phyloP scores from a whole-genome alignment of 805 yeast genomes.

The Hanseniaspora mollemarum region DNA sequence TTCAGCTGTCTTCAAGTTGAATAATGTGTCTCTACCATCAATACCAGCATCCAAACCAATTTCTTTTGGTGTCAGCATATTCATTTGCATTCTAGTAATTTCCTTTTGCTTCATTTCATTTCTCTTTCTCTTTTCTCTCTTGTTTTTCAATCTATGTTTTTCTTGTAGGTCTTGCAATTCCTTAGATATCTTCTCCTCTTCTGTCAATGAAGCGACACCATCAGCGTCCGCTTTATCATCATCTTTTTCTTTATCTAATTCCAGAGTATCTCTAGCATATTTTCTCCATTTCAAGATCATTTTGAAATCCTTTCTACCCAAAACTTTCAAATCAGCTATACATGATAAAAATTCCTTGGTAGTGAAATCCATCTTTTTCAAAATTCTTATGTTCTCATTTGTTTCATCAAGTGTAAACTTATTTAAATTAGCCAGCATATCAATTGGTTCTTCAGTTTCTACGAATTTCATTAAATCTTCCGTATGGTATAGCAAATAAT shows the following conservation, averaged over 20 bases:
- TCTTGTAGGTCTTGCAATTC: conserved; percentile 67
- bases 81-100: conserved; percentile 84
- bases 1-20: conserved; percentile 75
- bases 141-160: conserved; percentile 54
- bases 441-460: conserved; percentile 70
- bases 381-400: conserved; percentile 59
- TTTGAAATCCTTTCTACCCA: conserved; percentile 90
- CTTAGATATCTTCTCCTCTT: conserved; percentile 79
- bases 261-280: conserved; percentile 67
- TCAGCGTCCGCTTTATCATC: conserved; percentile 36
- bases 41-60: conserved; percentile 87
- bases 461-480: conserved; percentile 72
- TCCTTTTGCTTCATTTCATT: conserved; percentile 83
- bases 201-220: conserved; percentile 63
- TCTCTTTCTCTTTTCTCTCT: conserved; percentile 69
- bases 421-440: conserved; percentile 61
- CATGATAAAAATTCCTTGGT: conserved; percentile 71
- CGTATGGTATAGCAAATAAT: conserved; percentile 57
- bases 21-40: conserved; percentile 65
- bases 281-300: conserved; percentile 77
- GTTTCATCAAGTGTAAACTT: conserved; percentile 47
- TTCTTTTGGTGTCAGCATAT: conserved; percentile 84
- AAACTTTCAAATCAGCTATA: conserved; percentile 79
- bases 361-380: conserved; percentile 64
- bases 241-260: conserved; percentile 42